Evolutionary conservation across 169 alveolate genomes (phyloP).

Genomic region (Plasmodium vivax): DNA sequence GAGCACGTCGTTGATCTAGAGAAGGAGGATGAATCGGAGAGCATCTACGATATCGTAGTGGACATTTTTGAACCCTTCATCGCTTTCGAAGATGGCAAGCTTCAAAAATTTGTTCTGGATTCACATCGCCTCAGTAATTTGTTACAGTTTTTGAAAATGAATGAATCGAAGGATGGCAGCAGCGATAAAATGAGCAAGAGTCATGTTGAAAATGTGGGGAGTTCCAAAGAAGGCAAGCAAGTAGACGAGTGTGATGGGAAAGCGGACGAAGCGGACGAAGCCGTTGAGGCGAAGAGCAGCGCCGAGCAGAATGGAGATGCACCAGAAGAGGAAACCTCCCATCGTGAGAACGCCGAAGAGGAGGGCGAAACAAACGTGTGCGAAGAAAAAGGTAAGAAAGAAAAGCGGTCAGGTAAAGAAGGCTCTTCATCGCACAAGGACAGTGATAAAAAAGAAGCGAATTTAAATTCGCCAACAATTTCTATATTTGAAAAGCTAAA

Average conservation of each 20-base stretch:
- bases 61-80: constrained; percentile 69
- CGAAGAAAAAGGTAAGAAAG: background rate
- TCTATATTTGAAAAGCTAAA: constrained; percentile 62
- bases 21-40: constrained; percentile 58
- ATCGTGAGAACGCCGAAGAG: background rate
- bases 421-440: background rate
- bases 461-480: constrained; percentile 2
- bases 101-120: constrained; percentile 54
- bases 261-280: background rate
- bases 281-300: background rate
- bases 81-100: constrained; percentile 39
- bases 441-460: background rate
- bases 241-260: background rate
- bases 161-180: constrained; percentile 13
- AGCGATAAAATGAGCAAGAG: background rate
- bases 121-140: constrained; percentile 42
- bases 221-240: background rate
- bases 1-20: constrained; percentile 64
- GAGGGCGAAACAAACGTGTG: background rate
- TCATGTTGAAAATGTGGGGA: background rate
- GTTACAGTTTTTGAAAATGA: constrained; percentile 39
- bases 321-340: background rate
- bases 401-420: background rate
- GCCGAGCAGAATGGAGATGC: background rate
- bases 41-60: constrained; percentile 65